Evolutionary conservation across 2,329 filamentous ascomycete genomes (phyloP).

Genomic region (Fusarium haematococcum): DNA sequence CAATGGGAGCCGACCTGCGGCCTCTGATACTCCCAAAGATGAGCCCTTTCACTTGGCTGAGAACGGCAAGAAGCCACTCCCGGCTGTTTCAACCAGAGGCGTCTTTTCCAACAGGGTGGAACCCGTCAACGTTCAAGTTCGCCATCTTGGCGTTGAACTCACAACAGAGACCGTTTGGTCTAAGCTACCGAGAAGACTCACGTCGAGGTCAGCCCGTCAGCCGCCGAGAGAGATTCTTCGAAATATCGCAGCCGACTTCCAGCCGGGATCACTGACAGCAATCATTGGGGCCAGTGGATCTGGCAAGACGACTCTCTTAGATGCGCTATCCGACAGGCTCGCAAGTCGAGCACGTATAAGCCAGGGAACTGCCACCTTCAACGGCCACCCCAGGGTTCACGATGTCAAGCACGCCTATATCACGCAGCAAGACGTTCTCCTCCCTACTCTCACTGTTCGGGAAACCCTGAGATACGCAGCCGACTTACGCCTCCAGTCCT

Average conservation of each 20-base stretch:
- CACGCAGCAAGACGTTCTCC: slow-evolving; percentile 80
- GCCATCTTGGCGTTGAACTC: not conserved
- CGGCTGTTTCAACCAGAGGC: not conserved
- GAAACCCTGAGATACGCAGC: slow-evolving; percentile 81
- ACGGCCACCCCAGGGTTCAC: slow-evolving; percentile 64
- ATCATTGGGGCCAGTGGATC: not conserved
- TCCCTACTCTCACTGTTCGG: slow-evolving; percentile 79
- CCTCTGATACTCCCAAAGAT: not conserved
- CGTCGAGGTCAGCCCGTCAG: not conserved
- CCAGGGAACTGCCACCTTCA: slow-evolving; percentile 64
- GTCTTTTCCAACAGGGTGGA: not conserved
- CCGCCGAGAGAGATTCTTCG: not conserved
- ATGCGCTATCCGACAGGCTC: not conserved
- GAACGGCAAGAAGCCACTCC: not conserved
- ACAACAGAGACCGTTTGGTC: not conserved
- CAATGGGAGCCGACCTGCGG: not conserved
- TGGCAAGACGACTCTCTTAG: not conserved
- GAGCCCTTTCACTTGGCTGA: not conserved
- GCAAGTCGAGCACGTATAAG: not conserved
- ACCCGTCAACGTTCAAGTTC: not conserved
- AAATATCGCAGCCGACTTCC: not conserved
- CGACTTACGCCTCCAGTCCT: slow-evolving; percentile 74
- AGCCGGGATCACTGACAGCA: not conserved
- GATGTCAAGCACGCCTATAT: slow-evolving; percentile 75
- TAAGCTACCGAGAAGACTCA: not conserved